These are phyloP conservation scores for Solanum peruvianum DNA, from an alignment of 257 asterid genomes.

Conservation along the genomic window DNA sequence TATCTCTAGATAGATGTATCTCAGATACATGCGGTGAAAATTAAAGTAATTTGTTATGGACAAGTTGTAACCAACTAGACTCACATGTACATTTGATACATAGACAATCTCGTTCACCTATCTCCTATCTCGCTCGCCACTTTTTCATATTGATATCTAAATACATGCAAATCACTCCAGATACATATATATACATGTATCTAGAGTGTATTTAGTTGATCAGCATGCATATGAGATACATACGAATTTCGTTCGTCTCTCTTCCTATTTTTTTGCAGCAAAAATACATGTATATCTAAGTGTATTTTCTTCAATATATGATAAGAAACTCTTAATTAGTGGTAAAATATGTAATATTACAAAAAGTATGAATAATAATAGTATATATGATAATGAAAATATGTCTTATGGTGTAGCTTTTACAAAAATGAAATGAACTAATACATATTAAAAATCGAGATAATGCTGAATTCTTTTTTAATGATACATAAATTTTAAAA, in stretches of 20 bases:
- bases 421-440: background rate
- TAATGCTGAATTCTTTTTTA: too few species aligned
- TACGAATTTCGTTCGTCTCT: background rate
- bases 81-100: rapidly evolving
- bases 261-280: background rate
- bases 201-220: background rate
- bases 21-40: background rate
- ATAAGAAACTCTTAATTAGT: too few species aligned
- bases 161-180: background rate
- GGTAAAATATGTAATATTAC: too few species aligned
- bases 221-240: rapidly evolving
- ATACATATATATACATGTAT: background rate
- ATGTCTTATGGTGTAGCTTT: background rate
- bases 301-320: background rate
- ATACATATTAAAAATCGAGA: too few species aligned
- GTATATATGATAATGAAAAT: too few species aligned
- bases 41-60: too few species aligned
- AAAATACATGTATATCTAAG: too few species aligned
- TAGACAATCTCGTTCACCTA: too few species aligned
- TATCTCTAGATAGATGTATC: background rate
- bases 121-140: rapidly evolving
- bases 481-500: too few species aligned
- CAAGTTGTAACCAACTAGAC: too few species aligned
- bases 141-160: too few species aligned
- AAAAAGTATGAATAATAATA: too few species aligned